These are phyloP conservation scores for Citrullus colocynthis DNA, from an alignment of 306 rosid genomes.

Conservation along the genomic window DNA sequence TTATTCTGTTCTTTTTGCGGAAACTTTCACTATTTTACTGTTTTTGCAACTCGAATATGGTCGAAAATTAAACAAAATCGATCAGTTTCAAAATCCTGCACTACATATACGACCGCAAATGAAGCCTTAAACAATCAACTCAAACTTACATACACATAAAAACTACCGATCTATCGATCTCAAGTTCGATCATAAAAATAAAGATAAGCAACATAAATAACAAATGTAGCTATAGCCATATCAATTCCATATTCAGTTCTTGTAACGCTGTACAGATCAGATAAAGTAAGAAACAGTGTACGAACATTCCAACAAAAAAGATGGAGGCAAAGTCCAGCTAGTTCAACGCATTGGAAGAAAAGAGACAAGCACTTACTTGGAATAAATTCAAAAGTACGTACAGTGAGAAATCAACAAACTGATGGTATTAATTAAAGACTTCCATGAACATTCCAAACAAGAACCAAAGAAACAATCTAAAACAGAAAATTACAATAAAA, in stretches of 20 bases:
- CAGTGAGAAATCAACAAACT: not conserved
- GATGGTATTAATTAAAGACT: not conserved
- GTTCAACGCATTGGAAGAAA: not conserved
- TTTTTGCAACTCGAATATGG: not conserved
- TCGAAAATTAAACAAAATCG: not conserved
- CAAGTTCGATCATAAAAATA: not conserved
- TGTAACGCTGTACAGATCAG: not conserved
- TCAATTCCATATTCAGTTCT: not conserved
- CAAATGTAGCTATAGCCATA: not conserved
- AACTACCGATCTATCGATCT: too few species aligned
- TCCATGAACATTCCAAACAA: not conserved
- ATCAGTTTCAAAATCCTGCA: not conserved
- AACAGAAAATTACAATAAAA: not conserved
- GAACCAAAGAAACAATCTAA: not conserved
- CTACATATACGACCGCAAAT: not conserved
- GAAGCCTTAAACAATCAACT: not conserved
- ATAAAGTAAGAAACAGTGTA: not conserved
- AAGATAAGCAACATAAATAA: not conserved
- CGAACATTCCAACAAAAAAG: not conserved
- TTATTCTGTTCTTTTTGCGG: not conserved
- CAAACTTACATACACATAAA: not conserved
- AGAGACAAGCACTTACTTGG: not conserved
- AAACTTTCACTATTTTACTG: not conserved
- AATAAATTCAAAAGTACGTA: not conserved
- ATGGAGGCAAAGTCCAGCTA: not conserved